Percentiles rank a stretch among this genome's conserved stretches.
Evolutionary conservation across 2,329 filamentous ascomycete genomes (phyloP).

Genomic region (Thielaviopsis euricoi): DNA sequence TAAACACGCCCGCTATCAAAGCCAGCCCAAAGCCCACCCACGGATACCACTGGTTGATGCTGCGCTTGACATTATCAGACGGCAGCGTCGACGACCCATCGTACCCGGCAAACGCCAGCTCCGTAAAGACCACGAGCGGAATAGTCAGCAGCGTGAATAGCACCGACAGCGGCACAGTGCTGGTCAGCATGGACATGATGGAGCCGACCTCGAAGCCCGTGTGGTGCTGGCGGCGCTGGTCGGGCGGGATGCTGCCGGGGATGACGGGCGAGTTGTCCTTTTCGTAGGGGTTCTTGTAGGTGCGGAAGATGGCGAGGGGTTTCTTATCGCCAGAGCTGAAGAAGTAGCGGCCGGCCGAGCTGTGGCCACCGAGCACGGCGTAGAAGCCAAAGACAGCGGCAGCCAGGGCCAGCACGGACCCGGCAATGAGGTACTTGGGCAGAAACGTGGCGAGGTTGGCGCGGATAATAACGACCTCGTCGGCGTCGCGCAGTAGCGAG

Average conservation of each 20-base stretch:
- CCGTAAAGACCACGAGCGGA: conserved; percentile 9
- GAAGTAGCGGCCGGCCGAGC: conserved; percentile 10
- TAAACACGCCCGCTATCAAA: conserved; percentile 8
- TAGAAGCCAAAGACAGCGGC: conserved; percentile 7
- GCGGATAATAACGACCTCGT: conserved; percentile 8
- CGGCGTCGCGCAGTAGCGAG: conserved; percentile 6
- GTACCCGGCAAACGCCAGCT: conserved; percentile 8
- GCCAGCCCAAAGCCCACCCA: conserved; percentile 10
- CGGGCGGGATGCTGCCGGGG: conserved; percentile 10
- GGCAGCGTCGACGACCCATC: conserved; percentile 8
- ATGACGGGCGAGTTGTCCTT: conserved; percentile 10
- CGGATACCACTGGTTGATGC: conserved; percentile 8
- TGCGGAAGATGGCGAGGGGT: conserved; percentile 6
- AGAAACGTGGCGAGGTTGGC: conserved; percentile 9
- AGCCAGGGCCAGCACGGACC: conserved; percentile 7
- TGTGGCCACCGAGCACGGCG: conserved; percentile 9
- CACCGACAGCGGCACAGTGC: conserved; percentile 9
- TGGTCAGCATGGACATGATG: neutral
- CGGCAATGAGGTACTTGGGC: conserved; percentile 9
- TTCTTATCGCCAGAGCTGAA: neutral
- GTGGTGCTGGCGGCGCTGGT: conserved; percentile 5
- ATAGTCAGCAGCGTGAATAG: conserved; percentile 6
- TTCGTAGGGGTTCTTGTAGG: conserved; percentile 5
- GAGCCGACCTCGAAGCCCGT: neutral
- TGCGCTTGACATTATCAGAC: neutral